A percentile compares a stretch with the other conserved stretches of the same genome.
These are phyloP conservation scores for Withania somnifera DNA, from an alignment of 305 asterid genomes.

Conservation along the genomic window DNA sequence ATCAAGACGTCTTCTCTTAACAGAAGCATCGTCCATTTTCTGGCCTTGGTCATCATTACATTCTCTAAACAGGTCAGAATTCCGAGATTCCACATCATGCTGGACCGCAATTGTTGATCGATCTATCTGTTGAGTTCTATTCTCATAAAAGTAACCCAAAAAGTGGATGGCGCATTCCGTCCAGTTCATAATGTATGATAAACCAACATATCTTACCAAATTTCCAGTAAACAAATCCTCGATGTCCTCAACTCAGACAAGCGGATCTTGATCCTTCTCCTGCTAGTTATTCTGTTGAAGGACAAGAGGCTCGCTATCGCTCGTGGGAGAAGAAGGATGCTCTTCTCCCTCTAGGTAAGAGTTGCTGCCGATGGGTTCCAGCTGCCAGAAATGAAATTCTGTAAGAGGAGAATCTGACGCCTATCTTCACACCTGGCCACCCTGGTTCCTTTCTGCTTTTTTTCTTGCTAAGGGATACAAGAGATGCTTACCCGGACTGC, in stretches of 20 bases:
- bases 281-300: too few relatives aligned
- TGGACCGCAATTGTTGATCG: background rate
- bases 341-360: too few relatives aligned
- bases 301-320: too few relatives aligned
- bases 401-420: too few relatives aligned
- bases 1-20: conserved; percentile 1
- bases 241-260: conserved; percentile 1
- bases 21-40: background rate
- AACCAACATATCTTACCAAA: conserved; percentile 1
- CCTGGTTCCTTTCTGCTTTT: too few relatives aligned
- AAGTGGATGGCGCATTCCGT: background rate
- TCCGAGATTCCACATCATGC: background rate
- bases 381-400: too few relatives aligned
- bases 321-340: too few relatives aligned
- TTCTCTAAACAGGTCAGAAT: background rate
- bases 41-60: background rate
- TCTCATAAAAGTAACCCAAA: background rate
- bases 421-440: too few relatives aligned
- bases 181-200: background rate
- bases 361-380: too few relatives aligned
- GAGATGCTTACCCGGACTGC: too few relatives aligned
- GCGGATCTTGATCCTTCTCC: too few relatives aligned
- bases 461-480: too few relatives aligned
- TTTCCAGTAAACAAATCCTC: conserved; percentile 3
- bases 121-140: background rate